Evolutionary conservation across 2,329 filamentous ascomycete species (phyloP), one percentile per base, ranked within the genome.

Genomic region (Arthrobotrys sphaeroides): DNA sequence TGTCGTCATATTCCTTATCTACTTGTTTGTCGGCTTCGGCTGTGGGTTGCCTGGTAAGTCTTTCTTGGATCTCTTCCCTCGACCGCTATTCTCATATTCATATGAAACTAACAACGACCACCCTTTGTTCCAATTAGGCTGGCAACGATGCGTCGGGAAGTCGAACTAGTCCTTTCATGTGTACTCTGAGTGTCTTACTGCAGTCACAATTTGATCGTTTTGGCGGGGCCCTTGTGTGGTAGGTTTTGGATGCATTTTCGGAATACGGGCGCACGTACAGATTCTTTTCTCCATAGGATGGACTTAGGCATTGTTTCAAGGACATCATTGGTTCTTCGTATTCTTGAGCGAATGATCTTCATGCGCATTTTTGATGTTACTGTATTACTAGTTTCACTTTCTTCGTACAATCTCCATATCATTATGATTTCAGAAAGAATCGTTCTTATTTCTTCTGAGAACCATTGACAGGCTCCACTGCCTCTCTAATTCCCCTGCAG

Each of bases 11-110:
- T 91, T 92, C 80, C 83, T 92, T 82, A 80, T 91, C 2, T 92
- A 92, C 81, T 80, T 92, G 10, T 88, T 92, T 78, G 86, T 92
- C 20, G 90, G 90, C 0, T 89, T 91, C 82, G 90, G 89, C 3
- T 92, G 90, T 81, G 90, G 90, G 5, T 80, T 92, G 76, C 90
- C 90, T 64, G 88, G 84, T 84, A 78, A 81, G 82, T 81, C 7
- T 12, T 33, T 33, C 13, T 33, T 5, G 10, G 13, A 13, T 5
- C 20, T 16, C 33, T 38, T 16, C 6, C 18, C 33, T 9, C 12
- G 12, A 16, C 13, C n/a, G 12, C 4, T 16, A n/a, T 10, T 31
- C 6, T 13, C 5, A 6, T 2, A 12, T 24, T 16, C 18, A 9
- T 7, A 10, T 12, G n/a, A n/a, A 5, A 53, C 26, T 33, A 20